Evolutionary conservation across 2,329 filamentous ascomycete genomes (phyloP), one percentile per base, ranked within the genome.

Genomic region (Hymenoscyphus repandus): DNA sequence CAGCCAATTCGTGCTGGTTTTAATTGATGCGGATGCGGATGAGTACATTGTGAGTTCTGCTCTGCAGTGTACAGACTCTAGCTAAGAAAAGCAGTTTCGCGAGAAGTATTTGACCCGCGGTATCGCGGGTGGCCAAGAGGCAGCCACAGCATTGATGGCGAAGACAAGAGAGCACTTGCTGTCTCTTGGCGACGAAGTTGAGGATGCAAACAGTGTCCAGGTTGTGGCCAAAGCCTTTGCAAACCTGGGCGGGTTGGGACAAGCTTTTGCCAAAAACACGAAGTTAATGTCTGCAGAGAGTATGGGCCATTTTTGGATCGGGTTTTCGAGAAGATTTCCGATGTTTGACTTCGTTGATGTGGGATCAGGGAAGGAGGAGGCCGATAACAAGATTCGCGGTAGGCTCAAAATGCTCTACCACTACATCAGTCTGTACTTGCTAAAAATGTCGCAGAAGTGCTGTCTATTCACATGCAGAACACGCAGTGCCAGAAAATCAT

Each of bases 301-400:
- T 31, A 63, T 83, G 22, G 72, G 69, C 49, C 73, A 82, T 40
- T 85, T 83, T 64, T 71, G 73, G 22, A 60, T 72, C 47, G 81
- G 77, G 18, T 84, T 83, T 66, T 80, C 74, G 20, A 76, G 80
- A 61, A 72, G 70, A 52, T 74, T 74, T 53, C 69, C 77, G 6
- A 73, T 73, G 12, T 80, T 82, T 68, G 78, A 83, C 63, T 83
- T 83, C 68, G 69, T 83, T 50, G 79, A 84, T 59, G 73, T 83
- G 42, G 80, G 80, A 31, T 66, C 71, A 51, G 74, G 74, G 37
- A 80, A 79, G 62, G 77, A 81, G 58, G 70, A 75, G 41, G 74
- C 76, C 9, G 77, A 80, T 57, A 72, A 71, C 41, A 83, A 83
- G 63, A 75, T 84, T 56, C 74, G 72, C 71, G 77, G 78, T 79